Percentiles rank a stretch among this genome's conserved stretches.
These are phyloP conservation scores for Podospora anserina DNA, from an alignment of 495 filamentous ascomycete species.

Conservation along the genomic window DNA sequence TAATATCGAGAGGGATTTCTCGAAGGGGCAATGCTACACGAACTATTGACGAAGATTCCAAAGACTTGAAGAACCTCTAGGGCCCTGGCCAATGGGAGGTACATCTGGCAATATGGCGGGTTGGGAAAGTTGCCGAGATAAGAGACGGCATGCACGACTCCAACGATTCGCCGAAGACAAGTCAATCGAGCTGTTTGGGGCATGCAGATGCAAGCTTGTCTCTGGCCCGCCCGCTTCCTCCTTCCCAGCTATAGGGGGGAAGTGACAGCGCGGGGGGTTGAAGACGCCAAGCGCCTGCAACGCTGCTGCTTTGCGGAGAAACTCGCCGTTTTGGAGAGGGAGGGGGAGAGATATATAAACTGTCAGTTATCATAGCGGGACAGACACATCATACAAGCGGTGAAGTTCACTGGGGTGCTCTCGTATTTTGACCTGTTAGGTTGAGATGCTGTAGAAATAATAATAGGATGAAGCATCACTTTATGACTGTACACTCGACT, in stretches of 20 bases:
- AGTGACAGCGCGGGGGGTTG: not conserved
- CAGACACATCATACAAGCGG: too few species aligned
- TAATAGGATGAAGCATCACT: too few species aligned
- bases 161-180: not conserved
- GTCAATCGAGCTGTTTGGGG: not conserved
- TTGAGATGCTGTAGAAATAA: too few species aligned
- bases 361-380: too few species aligned
- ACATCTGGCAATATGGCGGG: not conserved
- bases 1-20: not conserved
- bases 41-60: not conserved
- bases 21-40: conserved; percentile 2
- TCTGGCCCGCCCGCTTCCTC: not conserved
- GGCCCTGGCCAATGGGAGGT: not conserved
- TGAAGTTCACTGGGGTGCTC: too few species aligned
- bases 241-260: not conserved
- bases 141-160: not conserved
- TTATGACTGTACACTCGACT: too few species aligned
- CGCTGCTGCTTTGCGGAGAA: too few species aligned
- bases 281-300: not conserved
- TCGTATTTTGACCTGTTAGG: too few species aligned
- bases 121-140: not conserved
- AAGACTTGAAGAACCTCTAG: not conserved
- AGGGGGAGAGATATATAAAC: not conserved
- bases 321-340: not conserved
- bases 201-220: not conserved